Conservation (phyloP, 768 basidiomycete species). For the Mycena rosella region DNA sequence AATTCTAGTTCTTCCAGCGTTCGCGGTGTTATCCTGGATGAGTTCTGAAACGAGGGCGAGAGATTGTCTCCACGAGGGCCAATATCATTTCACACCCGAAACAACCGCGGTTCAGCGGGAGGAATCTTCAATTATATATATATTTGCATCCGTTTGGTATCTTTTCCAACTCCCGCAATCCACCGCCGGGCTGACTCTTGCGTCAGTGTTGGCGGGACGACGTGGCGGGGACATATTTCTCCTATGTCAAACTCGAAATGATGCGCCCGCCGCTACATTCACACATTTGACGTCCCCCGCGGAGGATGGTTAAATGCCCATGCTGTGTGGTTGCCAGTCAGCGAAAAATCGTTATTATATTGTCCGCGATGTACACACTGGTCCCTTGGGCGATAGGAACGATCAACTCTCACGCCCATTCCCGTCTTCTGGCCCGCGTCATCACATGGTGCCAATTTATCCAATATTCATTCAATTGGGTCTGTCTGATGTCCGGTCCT, state of each 20-base stretch:
- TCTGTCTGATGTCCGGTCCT: no score
- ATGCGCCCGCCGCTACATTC: background rate
- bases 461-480: background rate
- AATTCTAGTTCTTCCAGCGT: no score
- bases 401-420: background rate
- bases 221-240: background rate
- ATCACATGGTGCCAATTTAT: constrained; percentile 6
- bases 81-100: no score
- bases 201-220: background rate
- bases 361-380: background rate
- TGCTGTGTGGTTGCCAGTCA: background rate
- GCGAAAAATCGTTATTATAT: background rate
- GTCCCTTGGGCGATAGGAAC: background rate
- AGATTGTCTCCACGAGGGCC: background rate
- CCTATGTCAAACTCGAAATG: background rate
- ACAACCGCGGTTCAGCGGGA: no score
- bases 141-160: background rate
- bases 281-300: background rate
- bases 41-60: background rate
- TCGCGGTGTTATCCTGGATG: no score
- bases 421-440: background rate
- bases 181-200: constrained; percentile 1
- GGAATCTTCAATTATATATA: no score
- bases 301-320: background rate
- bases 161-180: background rate